Percentiles rank a stretch among this genome's conserved stretches.
phyloP scores from a whole-genome alignment of 345 rosid species.

The Acer campestre region DNA sequence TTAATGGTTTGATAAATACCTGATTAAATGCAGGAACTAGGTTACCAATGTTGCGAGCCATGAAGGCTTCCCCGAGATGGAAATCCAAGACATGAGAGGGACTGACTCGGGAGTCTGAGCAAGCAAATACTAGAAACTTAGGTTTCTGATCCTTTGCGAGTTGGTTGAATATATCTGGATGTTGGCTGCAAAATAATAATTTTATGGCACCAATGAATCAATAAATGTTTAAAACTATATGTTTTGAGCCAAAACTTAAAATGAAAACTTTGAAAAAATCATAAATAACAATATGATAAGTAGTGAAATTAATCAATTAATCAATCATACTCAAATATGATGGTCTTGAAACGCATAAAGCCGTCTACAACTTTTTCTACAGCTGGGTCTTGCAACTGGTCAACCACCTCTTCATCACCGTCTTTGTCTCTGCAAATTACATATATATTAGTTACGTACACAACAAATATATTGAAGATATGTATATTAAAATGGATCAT shows the following conservation, averaged over 20 bases:
- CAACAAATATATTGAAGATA: too few relatives aligned
- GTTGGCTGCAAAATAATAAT: slow-evolving; percentile 9
- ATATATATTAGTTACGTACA: too few relatives aligned
- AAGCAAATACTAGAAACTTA: slow-evolving; percentile 37
- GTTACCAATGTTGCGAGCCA: slow-evolving; percentile 52
- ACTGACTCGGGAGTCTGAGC: slow-evolving; percentile 59
- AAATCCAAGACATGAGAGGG: slow-evolving; percentile 53
- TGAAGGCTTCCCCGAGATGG: slow-evolving; percentile 57
- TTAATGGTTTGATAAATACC: slow-evolving; percentile 16
- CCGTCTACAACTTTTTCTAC: slow-evolving; percentile 14
- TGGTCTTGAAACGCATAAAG: slow-evolving; percentile 20
- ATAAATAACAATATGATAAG: not conserved
- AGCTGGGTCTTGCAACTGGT: not conserved
- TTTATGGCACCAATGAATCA: not conserved
- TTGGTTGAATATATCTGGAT: not conserved
- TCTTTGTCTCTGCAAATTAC: not conserved
- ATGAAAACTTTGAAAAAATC: not conserved
- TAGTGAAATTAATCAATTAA: too few relatives aligned
- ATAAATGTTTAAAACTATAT: not conserved
- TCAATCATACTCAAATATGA: slow-evolving; percentile 24
- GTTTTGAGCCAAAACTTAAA: not conserved
- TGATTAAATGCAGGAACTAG: slow-evolving; percentile 56
- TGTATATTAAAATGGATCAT: too few relatives aligned
- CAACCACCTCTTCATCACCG: slow-evolving; percentile 9
- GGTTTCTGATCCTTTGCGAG: slow-evolving; percentile 25